These are phyloP conservation scores for Naganishia cerealis DNA, from an alignment of 1,284 basidiomycete species.

Conservation along the genomic window DNA sequence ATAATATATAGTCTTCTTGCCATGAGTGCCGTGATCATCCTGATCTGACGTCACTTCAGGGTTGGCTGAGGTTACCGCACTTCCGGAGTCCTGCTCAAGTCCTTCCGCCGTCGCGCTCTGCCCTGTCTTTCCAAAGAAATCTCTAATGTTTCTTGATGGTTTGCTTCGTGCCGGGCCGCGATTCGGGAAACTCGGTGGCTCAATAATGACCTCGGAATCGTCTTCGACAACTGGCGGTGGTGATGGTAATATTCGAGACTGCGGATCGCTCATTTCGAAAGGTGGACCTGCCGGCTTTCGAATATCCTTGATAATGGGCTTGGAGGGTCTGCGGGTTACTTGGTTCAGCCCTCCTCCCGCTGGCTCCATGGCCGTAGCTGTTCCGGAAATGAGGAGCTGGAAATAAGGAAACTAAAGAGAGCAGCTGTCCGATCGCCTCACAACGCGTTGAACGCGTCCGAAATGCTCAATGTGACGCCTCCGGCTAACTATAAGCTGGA, in stretches of 20 bases:
- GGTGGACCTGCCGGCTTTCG: neutral
- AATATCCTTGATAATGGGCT: neutral
- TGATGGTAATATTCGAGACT: neutral
- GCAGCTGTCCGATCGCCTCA: no score
- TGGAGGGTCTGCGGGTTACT: neutral
- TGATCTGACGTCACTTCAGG: slow-evolving; percentile 12
- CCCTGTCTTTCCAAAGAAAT: slow-evolving; percentile 14
- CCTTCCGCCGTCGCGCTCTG: neutral
- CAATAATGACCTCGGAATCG: neutral
- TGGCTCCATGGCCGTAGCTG: no score
- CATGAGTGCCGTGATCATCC: neutral
- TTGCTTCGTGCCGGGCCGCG: neutral
- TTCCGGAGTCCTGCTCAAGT: slow-evolving; percentile 1
- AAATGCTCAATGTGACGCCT: no score
- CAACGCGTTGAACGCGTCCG: no score
- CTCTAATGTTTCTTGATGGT: neutral
- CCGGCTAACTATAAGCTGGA: no score
- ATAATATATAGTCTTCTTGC: neutral
- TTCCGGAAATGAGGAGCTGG: no score
- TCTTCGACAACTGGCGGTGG: neutral
- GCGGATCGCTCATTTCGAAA: slow-evolving; percentile 6
- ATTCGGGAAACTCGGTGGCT: neutral
- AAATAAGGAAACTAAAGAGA: no score
- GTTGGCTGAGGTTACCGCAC: neutral
- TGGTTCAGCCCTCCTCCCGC: neutral